These are phyloP conservation scores for Sphaerostilbella broomeana DNA, from an alignment of 2,329 filamentous ascomycete genomes.

Conservation along the genomic window DNA sequence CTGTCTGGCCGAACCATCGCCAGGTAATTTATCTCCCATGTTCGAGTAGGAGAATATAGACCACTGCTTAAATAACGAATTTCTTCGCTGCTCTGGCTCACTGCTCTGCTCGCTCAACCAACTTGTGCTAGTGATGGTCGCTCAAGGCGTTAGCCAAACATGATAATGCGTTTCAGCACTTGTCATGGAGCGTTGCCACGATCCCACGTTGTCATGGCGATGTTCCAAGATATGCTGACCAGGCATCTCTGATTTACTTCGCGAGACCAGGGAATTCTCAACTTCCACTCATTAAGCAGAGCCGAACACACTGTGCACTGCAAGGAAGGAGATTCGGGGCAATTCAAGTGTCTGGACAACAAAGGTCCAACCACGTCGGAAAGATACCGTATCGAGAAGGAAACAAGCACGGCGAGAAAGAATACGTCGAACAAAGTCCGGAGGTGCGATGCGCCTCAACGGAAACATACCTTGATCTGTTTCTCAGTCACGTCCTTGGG, in stretches of 20 bases:
- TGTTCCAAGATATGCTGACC: slow-evolving; percentile 40
- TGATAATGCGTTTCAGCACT: slow-evolving; percentile 7
- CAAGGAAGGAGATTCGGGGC: slow-evolving; percentile 12
- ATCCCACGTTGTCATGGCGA: slow-evolving; percentile 23
- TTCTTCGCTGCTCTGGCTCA: slow-evolving; percentile 33
- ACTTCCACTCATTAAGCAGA: slow-evolving; percentile 40
- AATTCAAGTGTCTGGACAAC: slow-evolving; percentile 2
- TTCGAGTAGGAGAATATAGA: too few relatives aligned
- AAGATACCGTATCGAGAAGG: slow-evolving; percentile 22
- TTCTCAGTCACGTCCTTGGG: slow-evolving; percentile 92
- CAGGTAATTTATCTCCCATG: too few relatives aligned
- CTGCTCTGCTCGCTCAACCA: slow-evolving; percentile 44
- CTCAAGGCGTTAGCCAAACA: slow-evolving; percentile 7
- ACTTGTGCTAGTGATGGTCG: slow-evolving; percentile 10
- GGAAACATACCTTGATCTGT: slow-evolving; percentile 99
- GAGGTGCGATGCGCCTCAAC: slow-evolving; percentile 62
- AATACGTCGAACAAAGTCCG: slow-evolving; percentile 63
- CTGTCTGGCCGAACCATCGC: neutral
- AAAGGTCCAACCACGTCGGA: slow-evolving; percentile 8
- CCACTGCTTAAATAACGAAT: neutral
- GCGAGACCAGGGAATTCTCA: slow-evolving; percentile 52
- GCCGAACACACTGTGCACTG: slow-evolving; percentile 2
- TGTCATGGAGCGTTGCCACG: slow-evolving; percentile 15
- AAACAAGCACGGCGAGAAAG: slow-evolving; percentile 33
- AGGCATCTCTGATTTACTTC: slow-evolving; percentile 39